Percentiles rank a stretch among this genome's conserved stretches.
Evolutionary conservation across 192 early-diverging fungal genomes (phyloP).

Genomic region (Podochytrium sp.): DNA sequence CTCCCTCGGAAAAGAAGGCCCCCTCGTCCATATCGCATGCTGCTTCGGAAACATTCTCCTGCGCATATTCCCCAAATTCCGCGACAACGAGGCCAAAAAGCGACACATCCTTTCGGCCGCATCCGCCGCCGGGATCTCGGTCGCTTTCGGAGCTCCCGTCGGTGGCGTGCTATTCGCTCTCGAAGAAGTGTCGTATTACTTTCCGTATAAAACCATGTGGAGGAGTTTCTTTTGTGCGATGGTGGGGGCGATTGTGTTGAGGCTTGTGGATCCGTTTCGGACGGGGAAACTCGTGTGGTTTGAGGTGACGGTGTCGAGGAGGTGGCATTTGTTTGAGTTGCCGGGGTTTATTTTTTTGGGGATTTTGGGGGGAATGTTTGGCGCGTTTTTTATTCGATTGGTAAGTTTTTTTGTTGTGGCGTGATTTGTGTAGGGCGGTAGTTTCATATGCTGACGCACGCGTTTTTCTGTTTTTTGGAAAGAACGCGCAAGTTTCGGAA

Average conservation of each 20-base stretch:
- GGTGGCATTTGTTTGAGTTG: slow-evolving; percentile 95
- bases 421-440: neutral
- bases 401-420: slow-evolving; percentile 10
- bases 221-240: slow-evolving; percentile 96
- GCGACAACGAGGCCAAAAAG: slow-evolving; percentile 73
- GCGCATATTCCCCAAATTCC: slow-evolving; percentile 77
- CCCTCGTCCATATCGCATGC: slow-evolving; percentile 93
- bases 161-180: slow-evolving; percentile 80
- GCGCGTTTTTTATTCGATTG: slow-evolving; percentile 55
- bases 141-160: slow-evolving; percentile 97
- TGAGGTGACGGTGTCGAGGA: slow-evolving; percentile 88
- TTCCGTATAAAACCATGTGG: slow-evolving; percentile 96
- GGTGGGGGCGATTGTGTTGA: slow-evolving; percentile 87
- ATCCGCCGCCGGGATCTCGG: slow-evolving; percentile 94
- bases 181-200: slow-evolving; percentile 94
- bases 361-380: slow-evolving; percentile 71
- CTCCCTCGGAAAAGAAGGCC: slow-evolving; percentile 72
- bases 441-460: neutral
- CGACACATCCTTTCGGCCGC: slow-evolving; percentile 62
- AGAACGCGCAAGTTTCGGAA: slow-evolving; percentile 40
- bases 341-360: slow-evolving; percentile 71
- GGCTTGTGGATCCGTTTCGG: slow-evolving; percentile 80
- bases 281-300: slow-evolving; percentile 96
- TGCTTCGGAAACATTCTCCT: slow-evolving; percentile 90
- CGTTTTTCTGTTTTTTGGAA: neutral